Percentiles rank a stretch among this genome's conserved stretches.
These are phyloP conservation scores for Sophora flavescens DNA, from an alignment of 306 rosid species.

Conservation along the genomic window DNA sequence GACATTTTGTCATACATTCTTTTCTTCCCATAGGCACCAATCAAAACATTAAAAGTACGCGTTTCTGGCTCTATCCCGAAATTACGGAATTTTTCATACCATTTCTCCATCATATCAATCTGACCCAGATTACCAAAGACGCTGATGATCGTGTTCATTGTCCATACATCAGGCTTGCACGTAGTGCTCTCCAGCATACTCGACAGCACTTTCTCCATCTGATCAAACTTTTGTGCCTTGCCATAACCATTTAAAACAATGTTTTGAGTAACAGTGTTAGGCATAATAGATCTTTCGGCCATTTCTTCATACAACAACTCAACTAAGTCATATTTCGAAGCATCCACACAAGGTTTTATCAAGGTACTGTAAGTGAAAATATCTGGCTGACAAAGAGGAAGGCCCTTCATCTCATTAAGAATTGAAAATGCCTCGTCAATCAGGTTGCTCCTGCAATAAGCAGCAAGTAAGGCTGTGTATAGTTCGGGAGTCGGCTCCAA, in stretches of 20 bases:
- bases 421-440: slow-evolving; percentile 71
- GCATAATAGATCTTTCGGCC: slow-evolving; percentile 67
- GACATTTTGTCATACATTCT: slow-evolving; percentile 96
- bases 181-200: slow-evolving; percentile 83
- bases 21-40: slow-evolving; percentile 94
- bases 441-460: slow-evolving; percentile 82
- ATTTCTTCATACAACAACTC: slow-evolving; percentile 78
- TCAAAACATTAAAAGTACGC: slow-evolving; percentile 89
- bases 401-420: slow-evolving; percentile 84
- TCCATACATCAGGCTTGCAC: slow-evolving; percentile 96
- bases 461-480: slow-evolving; percentile 85
- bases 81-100: slow-evolving; percentile 94
- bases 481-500: slow-evolving; percentile 77
- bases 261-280: slow-evolving; percentile 93
- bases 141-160: slow-evolving; percentile 90
- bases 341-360: slow-evolving; percentile 82
- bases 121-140: slow-evolving; percentile 92
- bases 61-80: slow-evolving; percentile 96
- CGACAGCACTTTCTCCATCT: slow-evolving; percentile 85
- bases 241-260: slow-evolving; percentile 95
- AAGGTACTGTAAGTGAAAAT: slow-evolving; percentile 88
- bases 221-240: slow-evolving; percentile 83
- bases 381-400: slow-evolving; percentile 91
- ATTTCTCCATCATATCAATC: slow-evolving; percentile 90
- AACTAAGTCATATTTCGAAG: slow-evolving; percentile 74